Evolutionary conservation across 2,329 filamentous ascomycete genomes (phyloP).

Genomic region (Cryphonectria parasitica): DNA sequence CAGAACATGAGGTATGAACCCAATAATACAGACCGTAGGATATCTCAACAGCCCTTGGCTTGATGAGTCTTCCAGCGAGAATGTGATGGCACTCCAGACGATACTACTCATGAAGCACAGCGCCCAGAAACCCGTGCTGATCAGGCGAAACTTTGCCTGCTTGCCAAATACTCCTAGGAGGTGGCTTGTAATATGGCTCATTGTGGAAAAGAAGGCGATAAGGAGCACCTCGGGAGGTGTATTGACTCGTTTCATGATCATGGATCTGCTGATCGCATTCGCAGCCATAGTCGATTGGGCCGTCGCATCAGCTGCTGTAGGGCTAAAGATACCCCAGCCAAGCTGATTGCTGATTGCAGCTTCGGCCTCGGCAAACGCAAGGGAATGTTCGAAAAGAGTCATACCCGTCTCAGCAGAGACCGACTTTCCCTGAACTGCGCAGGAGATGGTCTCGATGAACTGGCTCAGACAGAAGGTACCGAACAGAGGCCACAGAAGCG

Average conservation of each 20-base stretch:
- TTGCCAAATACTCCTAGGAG: slow-evolving; percentile 78
- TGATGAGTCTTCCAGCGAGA: slow-evolving; percentile 62
- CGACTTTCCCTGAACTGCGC: slow-evolving; percentile 81
- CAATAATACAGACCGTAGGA: slow-evolving; percentile 91
- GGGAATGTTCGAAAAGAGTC: slow-evolving; percentile 93
- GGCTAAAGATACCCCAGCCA: slow-evolving; percentile 68
- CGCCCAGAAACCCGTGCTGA: slow-evolving; percentile 89
- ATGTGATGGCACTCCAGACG: slow-evolving; percentile 71
- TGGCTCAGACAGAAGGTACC: slow-evolving; percentile 74
- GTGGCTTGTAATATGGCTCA: slow-evolving; percentile 87
- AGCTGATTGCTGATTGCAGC: slow-evolving; percentile 82
- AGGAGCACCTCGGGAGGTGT: slow-evolving; percentile 87
- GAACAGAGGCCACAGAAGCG: slow-evolving; percentile 75
- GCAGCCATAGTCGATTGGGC: slow-evolving; percentile 42
- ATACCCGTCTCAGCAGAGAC: slow-evolving; percentile 88
- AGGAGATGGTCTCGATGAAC: slow-evolving; percentile 86
- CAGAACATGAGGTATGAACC: slow-evolving; percentile 92
- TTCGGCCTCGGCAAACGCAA: slow-evolving; percentile 95
- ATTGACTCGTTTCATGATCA: slow-evolving; percentile 80
- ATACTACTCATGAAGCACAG: slow-evolving; percentile 88
- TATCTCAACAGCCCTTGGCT: slow-evolving; percentile 77
- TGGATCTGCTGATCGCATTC: slow-evolving; percentile 59
- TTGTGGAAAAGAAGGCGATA: slow-evolving; percentile 83
- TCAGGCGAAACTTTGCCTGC: slow-evolving; percentile 77
- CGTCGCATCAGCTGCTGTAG: slow-evolving; percentile 47